Evolutionary conservation across 2,329 filamentous ascomycete genomes (phyloP), one percentile per base, ranked within the genome.

Genomic region (Chaetomiaceae sp.): DNA sequence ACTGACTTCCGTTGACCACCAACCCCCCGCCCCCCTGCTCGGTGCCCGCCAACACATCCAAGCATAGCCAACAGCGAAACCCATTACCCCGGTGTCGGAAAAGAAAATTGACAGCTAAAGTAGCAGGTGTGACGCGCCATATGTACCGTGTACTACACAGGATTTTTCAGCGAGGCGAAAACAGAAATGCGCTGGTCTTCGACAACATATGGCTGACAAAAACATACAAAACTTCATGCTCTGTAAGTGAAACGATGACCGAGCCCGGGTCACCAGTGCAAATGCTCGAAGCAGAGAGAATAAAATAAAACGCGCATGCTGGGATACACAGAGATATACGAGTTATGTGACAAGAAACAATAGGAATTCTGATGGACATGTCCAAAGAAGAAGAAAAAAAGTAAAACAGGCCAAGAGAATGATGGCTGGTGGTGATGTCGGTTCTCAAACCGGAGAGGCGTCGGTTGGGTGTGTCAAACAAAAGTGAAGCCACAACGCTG

Each of bases 191-290:
- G 38, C 24, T 42, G 39, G 14, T 48, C n/a, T 20, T 38, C 42
- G n/a, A 27, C 12, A 26, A 24, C 22, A 24, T 29, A 10, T 30
- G 19, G 18, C 18, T 11, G 26, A 43, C n/a, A 11, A 26, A 36
- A 35, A 44, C n/a, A 36, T 34, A 52, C 35, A 37, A 20, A 51
- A 40, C 30, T 18, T 24, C 35, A 38, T 24, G 33, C 29, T 32
- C 30, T 37, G 41, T 22, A 44, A n/a, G n/a, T n/a, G n/a, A n/a
- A n/a, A n/a, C n/a, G n/a, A 42, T 42, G 40, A 53, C 48, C 48
- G 30, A 50, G 43, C 49, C 55, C 45, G 42, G 47, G 51, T 46
- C 53, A 34, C 49, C 42, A 49, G 38, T 43, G 43, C 11, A 39
- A 40, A 46, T 40, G 35, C 39, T n/a, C 26, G n/a, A 15, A 29